Evolutionary conservation across 2,329 filamentous ascomycete genomes (phyloP), one percentile per base, ranked within the genome.

Genomic region (Ophiostoma sp.): DNA sequence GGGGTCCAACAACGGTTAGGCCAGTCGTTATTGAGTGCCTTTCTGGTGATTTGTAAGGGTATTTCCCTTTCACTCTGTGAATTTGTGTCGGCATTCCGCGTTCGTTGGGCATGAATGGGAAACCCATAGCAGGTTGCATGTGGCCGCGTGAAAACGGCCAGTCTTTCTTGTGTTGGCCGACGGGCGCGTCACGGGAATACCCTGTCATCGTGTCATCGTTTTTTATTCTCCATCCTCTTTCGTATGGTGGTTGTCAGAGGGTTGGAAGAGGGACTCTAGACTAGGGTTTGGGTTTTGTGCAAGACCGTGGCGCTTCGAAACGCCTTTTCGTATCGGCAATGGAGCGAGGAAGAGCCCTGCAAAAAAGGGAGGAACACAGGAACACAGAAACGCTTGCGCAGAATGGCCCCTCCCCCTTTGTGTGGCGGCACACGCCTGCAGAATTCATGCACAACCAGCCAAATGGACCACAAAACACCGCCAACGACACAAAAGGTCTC

Each of bases 341-440:
- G 68, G 48, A 39, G 45, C 28, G 48, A 69, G 66, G 68, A 42
- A 42, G 50, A 70, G 57, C 31, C 68, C 33, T 70, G n/a, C 68
- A 19, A 33, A 28, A 55, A 68, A 68, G 25, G 42, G 64, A 50
- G 42, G 8, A 33, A 5, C 19, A 25, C 42, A 36, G 33, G 12
- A 45, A 45, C 42, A 45, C 45, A 17, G 19, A 50, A n/a, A 50
- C 6, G 17, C 36, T 12, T 31, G 64, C 64, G 64, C 64, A 50
- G 25, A 50, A 68, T 50, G 42, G 8, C n/a, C 11, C 63, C 45
- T 19, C 25, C 50, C 42, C 42, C 15, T 31, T 31, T 68, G 39
- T 50, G 63, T 48, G 36, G 64, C 48, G 42, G 64, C 17, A 17
- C 64, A 50, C 42, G 42, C 28, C 39, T 68, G 25, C 8, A 25